A percentile compares a stretch with the other conserved stretches of the same genome.
phyloP scores from a whole-genome alignment of 2,329 filamentous ascomycete species.

The Sporothrix variecibatus region DNA sequence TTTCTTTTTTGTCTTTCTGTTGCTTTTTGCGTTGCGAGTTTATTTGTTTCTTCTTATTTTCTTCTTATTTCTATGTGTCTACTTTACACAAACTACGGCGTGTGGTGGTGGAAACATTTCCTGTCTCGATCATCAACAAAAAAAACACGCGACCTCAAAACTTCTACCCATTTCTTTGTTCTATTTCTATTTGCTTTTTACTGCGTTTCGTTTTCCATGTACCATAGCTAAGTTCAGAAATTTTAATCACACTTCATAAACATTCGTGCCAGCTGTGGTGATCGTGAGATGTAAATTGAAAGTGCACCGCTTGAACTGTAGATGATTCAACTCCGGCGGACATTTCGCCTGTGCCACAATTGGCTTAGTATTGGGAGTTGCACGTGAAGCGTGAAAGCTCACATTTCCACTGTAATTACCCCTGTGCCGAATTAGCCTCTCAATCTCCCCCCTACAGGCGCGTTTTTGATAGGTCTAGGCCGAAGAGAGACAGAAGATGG shows the following conservation, averaged over 20 bases:
- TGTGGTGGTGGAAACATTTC: slow-evolving; percentile 16
- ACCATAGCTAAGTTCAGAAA: slow-evolving; percentile 28
- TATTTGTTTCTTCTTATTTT: neutral
- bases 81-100: slow-evolving; percentile 8
- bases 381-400: neutral
- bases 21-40: neutral
- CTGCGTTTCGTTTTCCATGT: slow-evolving; percentile 22
- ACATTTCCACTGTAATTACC: neutral
- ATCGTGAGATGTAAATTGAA: neutral
- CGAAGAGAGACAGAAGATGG: no score
- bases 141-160: neutral
- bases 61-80: slow-evolving; percentile 18
- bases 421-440: slow-evolving; percentile 3
- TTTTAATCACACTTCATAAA: slow-evolving; percentile 19
- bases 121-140: slow-evolving; percentile 6
- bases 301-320: neutral
- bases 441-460: neutral
- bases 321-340: neutral
- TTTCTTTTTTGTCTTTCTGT: neutral
- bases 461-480: neutral
- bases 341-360: neutral
- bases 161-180: slow-evolving; percentile 2
- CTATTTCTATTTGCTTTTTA: neutral
- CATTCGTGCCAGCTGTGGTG: neutral
- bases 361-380: neutral